Percentiles rank a stretch among this genome's conserved stretches.
phyloP scores from a whole-genome alignment of 768 basidiomycete genomes.

The Termitomyces bulborhizus region DNA sequence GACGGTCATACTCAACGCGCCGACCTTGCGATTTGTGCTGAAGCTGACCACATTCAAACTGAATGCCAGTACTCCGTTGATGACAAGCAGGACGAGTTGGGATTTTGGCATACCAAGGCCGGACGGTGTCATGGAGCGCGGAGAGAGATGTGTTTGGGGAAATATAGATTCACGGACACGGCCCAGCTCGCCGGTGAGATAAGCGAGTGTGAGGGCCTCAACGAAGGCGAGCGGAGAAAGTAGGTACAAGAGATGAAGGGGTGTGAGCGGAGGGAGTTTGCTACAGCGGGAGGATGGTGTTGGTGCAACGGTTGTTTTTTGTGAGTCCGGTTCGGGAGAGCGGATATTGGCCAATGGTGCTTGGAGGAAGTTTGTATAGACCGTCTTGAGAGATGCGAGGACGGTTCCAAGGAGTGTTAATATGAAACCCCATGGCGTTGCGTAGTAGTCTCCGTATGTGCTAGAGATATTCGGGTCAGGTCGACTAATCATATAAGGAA shows the following conservation, averaged over 20 bases:
- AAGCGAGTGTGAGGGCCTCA: conserved; percentile 76
- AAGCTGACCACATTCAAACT: conserved; percentile 92
- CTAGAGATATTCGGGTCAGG: conserved; percentile 28
- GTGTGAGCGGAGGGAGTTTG: conserved; percentile 29
- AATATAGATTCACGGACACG: conserved; percentile 37
- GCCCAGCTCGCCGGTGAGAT: conserved; percentile 74
- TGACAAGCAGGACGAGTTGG: conserved; percentile 47
- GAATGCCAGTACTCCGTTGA: conserved; percentile 88
- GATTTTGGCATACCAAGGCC: conserved; percentile 24
- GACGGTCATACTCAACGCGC: conserved; percentile 87
- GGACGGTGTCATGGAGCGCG: conserved; percentile 25
- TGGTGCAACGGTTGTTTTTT: background rate
- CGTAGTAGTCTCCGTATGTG: conserved; percentile 95
- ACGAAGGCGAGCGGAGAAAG: conserved; percentile 91
- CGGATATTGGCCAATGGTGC: conserved; percentile 22
- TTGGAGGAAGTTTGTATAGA: conserved; percentile 81
- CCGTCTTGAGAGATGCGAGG: conserved; percentile 90
- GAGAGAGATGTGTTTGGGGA: background rate
- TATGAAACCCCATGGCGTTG: conserved; percentile 76
- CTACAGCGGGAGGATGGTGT: background rate
- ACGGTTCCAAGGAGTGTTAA: conserved; percentile 88
- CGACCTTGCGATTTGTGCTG: conserved; percentile 90
- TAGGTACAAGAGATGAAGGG: conserved; percentile 81
- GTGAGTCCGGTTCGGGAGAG: background rate
- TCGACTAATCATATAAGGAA: background rate